Conservation (phyloP, 768 basidiomycete species). For the Trametes cingulata region DNA sequence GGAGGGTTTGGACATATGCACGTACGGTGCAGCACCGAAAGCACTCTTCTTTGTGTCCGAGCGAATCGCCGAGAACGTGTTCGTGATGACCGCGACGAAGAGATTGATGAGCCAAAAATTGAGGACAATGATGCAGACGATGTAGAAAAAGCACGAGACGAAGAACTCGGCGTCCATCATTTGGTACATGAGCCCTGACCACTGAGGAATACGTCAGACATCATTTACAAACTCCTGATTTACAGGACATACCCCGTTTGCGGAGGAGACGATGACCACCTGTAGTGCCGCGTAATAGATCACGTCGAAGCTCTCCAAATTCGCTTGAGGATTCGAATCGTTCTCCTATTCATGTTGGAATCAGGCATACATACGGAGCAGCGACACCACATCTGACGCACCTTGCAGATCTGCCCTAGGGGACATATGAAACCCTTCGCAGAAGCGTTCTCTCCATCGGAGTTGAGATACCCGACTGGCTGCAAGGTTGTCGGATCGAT, state of each 20-base stretch:
- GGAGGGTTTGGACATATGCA: slow-evolving; percentile 6
- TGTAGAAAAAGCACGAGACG: slow-evolving; percentile 85
- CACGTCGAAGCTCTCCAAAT: slow-evolving; percentile 85
- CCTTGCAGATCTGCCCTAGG: slow-evolving; percentile 79
- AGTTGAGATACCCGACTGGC: slow-evolving; percentile 42
- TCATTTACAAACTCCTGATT: slow-evolving; percentile 1
- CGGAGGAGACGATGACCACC: slow-evolving; percentile 80
- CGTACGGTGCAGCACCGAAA: slow-evolving; percentile 80
- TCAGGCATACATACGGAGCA: neutral
- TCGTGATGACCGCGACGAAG: slow-evolving; percentile 94
- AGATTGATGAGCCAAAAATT: slow-evolving; percentile 95
- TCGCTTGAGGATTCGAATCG: slow-evolving; percentile 57
- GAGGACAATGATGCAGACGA: slow-evolving; percentile 78
- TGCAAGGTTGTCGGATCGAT: slow-evolving; percentile 61
- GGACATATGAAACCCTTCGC: slow-evolving; percentile 91
- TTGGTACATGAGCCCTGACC: slow-evolving; percentile 81
- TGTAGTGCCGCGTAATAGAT: slow-evolving; percentile 81
- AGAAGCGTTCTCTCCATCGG: slow-evolving; percentile 37
- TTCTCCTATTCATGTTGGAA: slow-evolving; percentile 45
- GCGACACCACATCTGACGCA: slow-evolving; percentile 31
- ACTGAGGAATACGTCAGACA: slow-evolving; percentile 42
- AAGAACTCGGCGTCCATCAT: slow-evolving; percentile 92
- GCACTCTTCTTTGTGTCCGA: slow-evolving; percentile 87
- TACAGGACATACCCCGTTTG: slow-evolving; percentile 59
- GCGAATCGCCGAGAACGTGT: slow-evolving; percentile 87